Conservation (phyloP, 2,329 filamentous ascomycete genomes). For the Elsinoe arachidis region DNA sequence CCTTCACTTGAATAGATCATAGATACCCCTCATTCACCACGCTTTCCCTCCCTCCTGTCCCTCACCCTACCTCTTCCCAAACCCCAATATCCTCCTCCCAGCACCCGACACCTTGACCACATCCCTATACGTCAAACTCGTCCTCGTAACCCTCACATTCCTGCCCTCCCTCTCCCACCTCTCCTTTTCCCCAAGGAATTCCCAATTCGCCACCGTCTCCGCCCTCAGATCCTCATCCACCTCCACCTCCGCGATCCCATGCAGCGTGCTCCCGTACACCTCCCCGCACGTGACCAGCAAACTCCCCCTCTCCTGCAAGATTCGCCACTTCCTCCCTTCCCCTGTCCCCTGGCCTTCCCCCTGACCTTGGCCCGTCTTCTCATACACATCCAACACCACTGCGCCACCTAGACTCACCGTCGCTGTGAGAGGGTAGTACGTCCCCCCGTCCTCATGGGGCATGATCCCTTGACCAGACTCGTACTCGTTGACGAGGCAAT, state of each 20-base stretch:
- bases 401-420: conserved; percentile 77
- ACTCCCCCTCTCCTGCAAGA: conserved; percentile 78
- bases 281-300: conserved; percentile 61
- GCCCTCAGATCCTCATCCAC: conserved; percentile 57
- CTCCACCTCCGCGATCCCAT: conserved; percentile 60
- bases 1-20: background rate
- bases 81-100: conserved; percentile 56
- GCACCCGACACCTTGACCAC: conserved; percentile 73
- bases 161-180: conserved; percentile 35
- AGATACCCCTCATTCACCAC: background rate
- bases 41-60: no score
- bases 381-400: conserved; percentile 68
- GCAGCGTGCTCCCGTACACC: conserved; percentile 63
- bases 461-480: conserved; percentile 84
- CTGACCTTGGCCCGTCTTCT: conserved; percentile 22
- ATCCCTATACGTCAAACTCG: conserved; percentile 77
- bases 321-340: conserved; percentile 35
- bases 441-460: conserved; percentile 86
- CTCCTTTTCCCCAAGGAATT: conserved; percentile 47
- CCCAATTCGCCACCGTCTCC: conserved; percentile 60
- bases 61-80: conserved; percentile 16
- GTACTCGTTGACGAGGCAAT: conserved; percentile 93
- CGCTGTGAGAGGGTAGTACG: conserved; percentile 81
- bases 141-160: conserved; percentile 52
- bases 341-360: conserved; percentile 23